These are phyloP conservation scores for Entomortierella lignicola DNA, from an alignment of 192 early-diverging fungal species.

Conservation along the genomic window DNA sequence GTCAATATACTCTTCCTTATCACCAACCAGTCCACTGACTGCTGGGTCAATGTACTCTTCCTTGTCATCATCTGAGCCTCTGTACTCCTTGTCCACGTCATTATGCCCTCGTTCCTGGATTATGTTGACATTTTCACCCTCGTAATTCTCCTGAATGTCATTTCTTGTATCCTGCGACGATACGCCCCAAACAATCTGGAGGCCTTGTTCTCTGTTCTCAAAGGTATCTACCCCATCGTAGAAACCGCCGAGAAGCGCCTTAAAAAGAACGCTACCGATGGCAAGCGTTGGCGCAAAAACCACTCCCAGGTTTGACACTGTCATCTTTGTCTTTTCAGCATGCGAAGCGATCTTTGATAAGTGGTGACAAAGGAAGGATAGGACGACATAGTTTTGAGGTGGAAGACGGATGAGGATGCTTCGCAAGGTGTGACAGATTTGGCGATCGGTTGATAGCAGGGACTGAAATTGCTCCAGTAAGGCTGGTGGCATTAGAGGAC, in stretches of 20 bases:
- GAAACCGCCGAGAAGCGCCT: slow-evolving; percentile 59
- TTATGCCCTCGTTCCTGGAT: not conserved
- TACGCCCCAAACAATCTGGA: slow-evolving; percentile 49
- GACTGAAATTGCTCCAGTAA: slow-evolving; percentile 37
- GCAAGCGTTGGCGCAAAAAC: slow-evolving; percentile 72
- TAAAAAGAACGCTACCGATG: slow-evolving; percentile 66
- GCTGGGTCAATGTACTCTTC: no score
- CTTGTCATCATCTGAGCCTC: no score
- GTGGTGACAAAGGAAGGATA: slow-evolving; percentile 62
- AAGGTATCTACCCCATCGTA: slow-evolving; percentile 28
- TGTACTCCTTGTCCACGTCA: not conserved
- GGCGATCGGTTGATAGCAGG: slow-evolving; percentile 39
- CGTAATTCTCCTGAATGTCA: slow-evolving; percentile 8
- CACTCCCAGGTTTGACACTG: slow-evolving; percentile 65
- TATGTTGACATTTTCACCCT: slow-evolving; percentile 11
- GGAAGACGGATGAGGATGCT: slow-evolving; percentile 41
- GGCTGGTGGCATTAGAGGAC: slow-evolving; percentile 23
- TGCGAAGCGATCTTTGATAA: slow-evolving; percentile 62
- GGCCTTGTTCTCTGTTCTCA: slow-evolving; percentile 41
- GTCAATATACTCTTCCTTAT: not conserved
- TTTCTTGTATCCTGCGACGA: slow-evolving; percentile 7
- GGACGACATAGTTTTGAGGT: slow-evolving; percentile 53
- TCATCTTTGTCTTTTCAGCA: slow-evolving; percentile 68
- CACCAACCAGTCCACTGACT: not conserved
- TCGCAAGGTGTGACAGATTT: slow-evolving; percentile 40